These are phyloP conservation scores for Aspergillus avenaceus DNA, from an alignment of 495 filamentous ascomycete species.

Conservation along the genomic window DNA sequence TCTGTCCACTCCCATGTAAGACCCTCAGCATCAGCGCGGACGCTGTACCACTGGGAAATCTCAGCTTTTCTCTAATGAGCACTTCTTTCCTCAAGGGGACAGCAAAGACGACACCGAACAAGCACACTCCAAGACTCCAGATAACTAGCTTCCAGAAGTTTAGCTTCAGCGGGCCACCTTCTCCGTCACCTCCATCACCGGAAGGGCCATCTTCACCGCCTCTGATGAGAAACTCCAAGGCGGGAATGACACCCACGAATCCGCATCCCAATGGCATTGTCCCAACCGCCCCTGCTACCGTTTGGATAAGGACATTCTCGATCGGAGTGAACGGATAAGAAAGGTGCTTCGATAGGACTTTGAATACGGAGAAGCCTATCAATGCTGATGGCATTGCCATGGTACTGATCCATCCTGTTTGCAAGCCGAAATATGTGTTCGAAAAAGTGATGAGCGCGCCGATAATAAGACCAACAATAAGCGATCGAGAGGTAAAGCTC, in stretches of 20 bases:
- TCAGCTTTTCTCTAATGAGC: conserved; percentile 84
- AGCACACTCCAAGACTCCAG: conserved; percentile 87
- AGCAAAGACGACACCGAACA: conserved; percentile 95
- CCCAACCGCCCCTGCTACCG: conserved; percentile 89
- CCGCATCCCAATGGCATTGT: conserved; percentile 97
- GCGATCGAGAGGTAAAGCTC: conserved; percentile 76
- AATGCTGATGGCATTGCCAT: conserved; percentile 93
- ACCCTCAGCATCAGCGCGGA: conserved; percentile 91
- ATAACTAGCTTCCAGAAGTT: conserved; percentile 72
- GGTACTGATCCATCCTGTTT: conserved; percentile 86
- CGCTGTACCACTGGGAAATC: conserved; percentile 91
- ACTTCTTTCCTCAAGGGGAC: conserved; percentile 85
- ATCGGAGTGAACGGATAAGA: conserved; percentile 83
- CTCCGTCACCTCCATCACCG: conserved; percentile 51
- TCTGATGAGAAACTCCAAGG: conserved; percentile 78
- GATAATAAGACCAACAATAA: conserved; percentile 76
- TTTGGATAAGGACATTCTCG: conserved; percentile 97
- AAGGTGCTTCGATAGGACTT: conserved; percentile 64
- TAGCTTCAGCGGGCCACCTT: conserved; percentile 67
- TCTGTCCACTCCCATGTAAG: conserved; percentile 60
- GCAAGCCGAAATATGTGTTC: conserved; percentile 96
- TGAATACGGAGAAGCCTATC: conserved; percentile 96
- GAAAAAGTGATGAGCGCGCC: conserved; percentile 89
- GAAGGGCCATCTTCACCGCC: conserved; percentile 58
- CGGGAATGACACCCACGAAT: conserved; percentile 91